Base-by-base conservation (phyloP, 1,139 yeast genomes). In the Geotrichum bryndzae region DNA sequence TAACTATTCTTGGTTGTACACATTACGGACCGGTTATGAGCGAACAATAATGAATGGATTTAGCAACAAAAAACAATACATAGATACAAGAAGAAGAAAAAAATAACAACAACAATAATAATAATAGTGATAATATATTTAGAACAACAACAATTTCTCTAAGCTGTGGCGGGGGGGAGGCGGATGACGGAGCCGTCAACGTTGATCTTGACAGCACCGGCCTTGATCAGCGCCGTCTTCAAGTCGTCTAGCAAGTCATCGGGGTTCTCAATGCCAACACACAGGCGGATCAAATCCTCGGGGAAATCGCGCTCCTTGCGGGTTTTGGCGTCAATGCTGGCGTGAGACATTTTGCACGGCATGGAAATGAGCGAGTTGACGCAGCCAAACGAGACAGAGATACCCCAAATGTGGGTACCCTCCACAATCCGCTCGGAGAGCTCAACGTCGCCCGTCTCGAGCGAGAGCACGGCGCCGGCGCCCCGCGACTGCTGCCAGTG, bases 291-390 rank as follows among this genome's bases (percentile, higher is more conserved):
- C 70, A 91, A 79, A 73, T 92, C 97, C 74, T 91, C 97, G 1
- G 97, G 97, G 76, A 91, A 86, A 51, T 86, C 90, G 72, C 97
- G 83, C 74, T 88, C 96, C 64, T 86, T 86, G 73, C 97, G 83
- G 8, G 91, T 86, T 70, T 88, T 85, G 50, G 91, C 87, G 70
- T 90, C 97, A 66, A 92, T 91, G 5, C 96, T 87, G n/a, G 97
- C 97, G 72, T 91, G 97, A 1, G 96, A 89, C 97, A 91, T 91
- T 74, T 84, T 84, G 75, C 97, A 90, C 13, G 97, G 97, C 87
- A 91, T 84, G 56, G 95, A 88, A 63, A 92, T 90, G 70, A 92
- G 80, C 23, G 96, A 89, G 76, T 90, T 90, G 63, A 92, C 97
- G 74, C 96, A 88, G 23, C 98, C 98, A 76, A 92, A 92, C 5